Conservation (phyloP, 2,329 filamentous ascomycete genomes). For the Mycocentrospora acerina region DNA sequence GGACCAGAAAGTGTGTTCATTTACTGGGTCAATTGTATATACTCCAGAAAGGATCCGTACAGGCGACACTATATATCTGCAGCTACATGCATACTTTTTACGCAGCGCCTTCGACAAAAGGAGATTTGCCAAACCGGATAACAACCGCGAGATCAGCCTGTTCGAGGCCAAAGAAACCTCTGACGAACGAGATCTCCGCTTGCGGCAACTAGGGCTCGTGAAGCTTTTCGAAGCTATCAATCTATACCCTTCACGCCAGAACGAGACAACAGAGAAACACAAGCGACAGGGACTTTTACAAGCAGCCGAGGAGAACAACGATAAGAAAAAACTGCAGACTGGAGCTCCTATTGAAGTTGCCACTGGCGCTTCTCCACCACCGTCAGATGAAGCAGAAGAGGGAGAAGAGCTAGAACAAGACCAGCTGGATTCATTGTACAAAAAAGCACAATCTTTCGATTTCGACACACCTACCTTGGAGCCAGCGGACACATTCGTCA, state of each 20-base stretch:
- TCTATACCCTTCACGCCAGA: conserved; percentile 72
- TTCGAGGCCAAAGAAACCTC: conserved; percentile 84
- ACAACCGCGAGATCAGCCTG: conserved; percentile 70
- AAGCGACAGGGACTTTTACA: conserved; percentile 81
- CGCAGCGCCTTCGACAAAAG: conserved; percentile 70
- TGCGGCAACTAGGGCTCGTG: conserved; percentile 85
- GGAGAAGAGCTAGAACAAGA: conserved; percentile 92
- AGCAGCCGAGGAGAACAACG: conserved; percentile 74
- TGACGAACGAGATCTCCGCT: conserved; percentile 79
- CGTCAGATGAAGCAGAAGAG: conserved; percentile 69
- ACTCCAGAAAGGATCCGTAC: conserved; percentile 81
- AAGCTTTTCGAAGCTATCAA: conserved; percentile 89
- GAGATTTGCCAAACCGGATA: conserved; percentile 62
- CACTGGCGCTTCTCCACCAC: conserved; percentile 58
- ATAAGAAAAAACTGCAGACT: conserved; percentile 51
- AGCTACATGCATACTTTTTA: conserved; percentile 77
- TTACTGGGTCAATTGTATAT: conserved; percentile 87
- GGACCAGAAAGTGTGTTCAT: conserved; percentile 84
- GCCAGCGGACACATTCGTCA: conserved; percentile 76
- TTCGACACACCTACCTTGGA: conserved; percentile 87
- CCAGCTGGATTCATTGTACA: conserved; percentile 90
- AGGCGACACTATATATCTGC: conserved; percentile 92
- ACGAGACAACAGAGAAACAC: conserved; percentile 71
- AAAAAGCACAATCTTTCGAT: conserved; percentile 95
- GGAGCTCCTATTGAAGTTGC: conserved; percentile 45